Evolutionary conservation across 2,329 filamentous ascomycete species (phyloP).

Genomic region (Botrytis hyacinthi): DNA sequence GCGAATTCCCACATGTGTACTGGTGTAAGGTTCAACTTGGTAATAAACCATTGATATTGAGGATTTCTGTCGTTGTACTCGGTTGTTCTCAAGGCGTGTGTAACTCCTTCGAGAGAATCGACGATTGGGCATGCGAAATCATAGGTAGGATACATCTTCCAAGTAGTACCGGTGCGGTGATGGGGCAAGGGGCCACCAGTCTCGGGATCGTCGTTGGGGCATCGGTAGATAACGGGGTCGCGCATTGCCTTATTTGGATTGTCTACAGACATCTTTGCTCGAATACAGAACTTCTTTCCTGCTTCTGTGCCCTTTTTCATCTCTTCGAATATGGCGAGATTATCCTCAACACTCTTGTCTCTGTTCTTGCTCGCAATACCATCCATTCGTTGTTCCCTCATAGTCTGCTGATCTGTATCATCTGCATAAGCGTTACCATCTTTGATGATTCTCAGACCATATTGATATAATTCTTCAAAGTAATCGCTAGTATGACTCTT

Average conservation of each 20-base stretch:
- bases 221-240: constrained; percentile 96
- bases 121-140: constrained; percentile 83
- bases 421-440: constrained; percentile 90
- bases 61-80: constrained; percentile 86
- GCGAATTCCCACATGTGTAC: constrained; percentile 86
- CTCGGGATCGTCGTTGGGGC: constrained; percentile 60
- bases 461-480: constrained; percentile 88
- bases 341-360: constrained; percentile 77
- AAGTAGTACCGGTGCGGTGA: constrained; percentile 74
- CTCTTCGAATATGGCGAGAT: constrained; percentile 79
- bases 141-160: constrained; percentile 87
- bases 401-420: constrained; percentile 85
- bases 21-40: constrained; percentile 68
- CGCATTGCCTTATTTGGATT: constrained; percentile 94
- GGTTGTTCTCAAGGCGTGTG: constrained; percentile 77
- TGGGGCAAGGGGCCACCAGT: constrained; percentile 64
- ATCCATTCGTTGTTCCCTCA: constrained; percentile 81
- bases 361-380: constrained; percentile 80
- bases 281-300: constrained; percentile 83
- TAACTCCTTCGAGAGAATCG: constrained; percentile 77
- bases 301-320: constrained; percentile 86
- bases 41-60: constrained; percentile 83
- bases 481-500: constrained; percentile 93
- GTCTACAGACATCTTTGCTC: constrained; percentile 88
- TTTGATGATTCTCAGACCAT: constrained; percentile 79